Evolutionary conservation across 2,329 filamentous ascomycete genomes (phyloP).

Genomic region (Ophiostoma populinum): DNA sequence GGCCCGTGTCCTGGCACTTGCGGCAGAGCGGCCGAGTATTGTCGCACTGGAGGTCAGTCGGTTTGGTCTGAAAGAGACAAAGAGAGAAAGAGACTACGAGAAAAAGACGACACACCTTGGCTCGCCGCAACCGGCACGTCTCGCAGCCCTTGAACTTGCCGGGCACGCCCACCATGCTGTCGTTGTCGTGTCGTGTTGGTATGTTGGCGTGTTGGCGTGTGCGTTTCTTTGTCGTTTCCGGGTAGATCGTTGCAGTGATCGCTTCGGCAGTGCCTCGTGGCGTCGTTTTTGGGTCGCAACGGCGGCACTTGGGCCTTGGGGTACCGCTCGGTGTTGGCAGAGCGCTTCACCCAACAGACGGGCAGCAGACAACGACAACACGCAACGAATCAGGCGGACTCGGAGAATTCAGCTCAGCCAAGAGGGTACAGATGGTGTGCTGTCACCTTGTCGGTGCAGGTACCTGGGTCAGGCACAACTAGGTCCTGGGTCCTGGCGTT

Average conservation of each 20-base stretch:
- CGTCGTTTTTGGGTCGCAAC: no score
- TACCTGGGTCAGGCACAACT: no score
- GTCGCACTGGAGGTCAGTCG: conserved; percentile 31
- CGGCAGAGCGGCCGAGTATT: conserved; percentile 41
- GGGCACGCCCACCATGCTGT: conserved; percentile 39
- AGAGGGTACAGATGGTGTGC: no score
- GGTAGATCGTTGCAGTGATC: neutral
- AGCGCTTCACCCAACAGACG: no score
- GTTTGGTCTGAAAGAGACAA: neutral
- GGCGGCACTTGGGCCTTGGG: no score
- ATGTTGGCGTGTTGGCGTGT: neutral
- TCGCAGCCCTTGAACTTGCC: conserved; percentile 49
- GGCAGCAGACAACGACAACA: no score
- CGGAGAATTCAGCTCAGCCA: no score
- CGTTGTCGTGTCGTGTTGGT: neutral
- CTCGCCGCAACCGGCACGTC: conserved; percentile 39
- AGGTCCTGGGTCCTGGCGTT: no score
- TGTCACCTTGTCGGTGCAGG: no score
- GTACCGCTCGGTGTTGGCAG: no score
- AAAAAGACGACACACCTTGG: conserved; percentile 28
- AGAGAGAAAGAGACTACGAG: neutral
- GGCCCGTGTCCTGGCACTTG: conserved; percentile 40
- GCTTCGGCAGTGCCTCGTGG: no score
- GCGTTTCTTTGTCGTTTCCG: neutral
- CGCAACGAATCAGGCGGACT: no score